phyloP scores from a whole-genome alignment of 2,329 filamentous ascomycete genomes.

The Fusarium anguioides region DNA sequence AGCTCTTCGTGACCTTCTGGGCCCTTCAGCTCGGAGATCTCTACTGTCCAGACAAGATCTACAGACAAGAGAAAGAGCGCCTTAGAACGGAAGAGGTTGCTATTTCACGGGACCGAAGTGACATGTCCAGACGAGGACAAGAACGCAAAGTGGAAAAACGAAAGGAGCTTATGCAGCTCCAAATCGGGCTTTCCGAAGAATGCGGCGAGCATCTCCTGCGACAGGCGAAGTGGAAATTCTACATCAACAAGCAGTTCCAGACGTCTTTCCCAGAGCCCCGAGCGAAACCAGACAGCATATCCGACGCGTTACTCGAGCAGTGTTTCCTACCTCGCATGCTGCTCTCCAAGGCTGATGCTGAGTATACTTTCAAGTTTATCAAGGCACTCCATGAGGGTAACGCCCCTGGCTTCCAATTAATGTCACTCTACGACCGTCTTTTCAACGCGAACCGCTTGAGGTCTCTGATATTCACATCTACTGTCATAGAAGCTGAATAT shows the following conservation, averaged over 20 bases:
- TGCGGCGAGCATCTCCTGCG: constrained; percentile 75
- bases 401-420: constrained; percentile 86
- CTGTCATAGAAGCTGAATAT: constrained; percentile 90
- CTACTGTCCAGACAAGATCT: constrained; percentile 78
- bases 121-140: constrained; percentile 75
- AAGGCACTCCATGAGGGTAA: constrained; percentile 88
- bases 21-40: constrained; percentile 86
- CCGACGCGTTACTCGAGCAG: constrained; percentile 84
- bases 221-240: constrained; percentile 73
- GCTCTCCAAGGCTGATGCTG: constrained; percentile 85
- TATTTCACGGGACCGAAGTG: constrained; percentile 76
- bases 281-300: constrained; percentile 72
- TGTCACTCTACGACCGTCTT: constrained; percentile 83
- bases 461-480: constrained; percentile 87
- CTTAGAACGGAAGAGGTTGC: constrained; percentile 74
- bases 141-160: constrained; percentile 73
- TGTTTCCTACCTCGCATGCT: constrained; percentile 91
- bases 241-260: constrained; percentile 79
- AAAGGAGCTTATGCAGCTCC: constrained; percentile 74
- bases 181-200: constrained; percentile 78
- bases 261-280: constrained; percentile 79
- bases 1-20: constrained; percentile 94
- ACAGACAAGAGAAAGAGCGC: constrained; percentile 78
- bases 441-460: constrained; percentile 86
- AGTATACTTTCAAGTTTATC: constrained; percentile 88